phyloP scores from a whole-genome alignment of 352 stramenopile species.

The Peronospora tabacina region DNA sequence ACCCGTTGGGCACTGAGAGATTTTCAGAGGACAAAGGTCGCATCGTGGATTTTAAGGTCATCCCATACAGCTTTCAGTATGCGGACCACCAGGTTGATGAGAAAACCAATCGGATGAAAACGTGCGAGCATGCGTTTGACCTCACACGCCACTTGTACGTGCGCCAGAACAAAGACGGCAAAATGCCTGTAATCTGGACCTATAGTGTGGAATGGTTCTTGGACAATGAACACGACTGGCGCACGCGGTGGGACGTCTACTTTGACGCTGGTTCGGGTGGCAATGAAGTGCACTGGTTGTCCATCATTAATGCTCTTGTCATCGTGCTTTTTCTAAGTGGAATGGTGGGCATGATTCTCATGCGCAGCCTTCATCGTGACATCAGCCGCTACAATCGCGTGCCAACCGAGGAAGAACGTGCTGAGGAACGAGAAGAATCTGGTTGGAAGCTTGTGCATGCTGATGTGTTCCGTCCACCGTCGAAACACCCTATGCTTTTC shows the following conservation, averaged over 20 bases:
- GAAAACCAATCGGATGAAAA: conserved; percentile 60
- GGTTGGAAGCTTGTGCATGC: conserved; percentile 99
- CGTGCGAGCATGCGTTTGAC: conserved; percentile 66
- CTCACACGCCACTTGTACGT: conserved; percentile 66
- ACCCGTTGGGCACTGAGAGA: conserved; percentile 47
- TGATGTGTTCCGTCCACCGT: conserved; percentile 97
- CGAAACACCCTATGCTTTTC: conserved; percentile 93
- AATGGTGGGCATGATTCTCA: conserved; percentile 99
- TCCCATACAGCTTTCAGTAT: conserved; percentile 96
- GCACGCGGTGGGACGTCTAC: conserved; percentile 99
- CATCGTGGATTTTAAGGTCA: conserved; percentile 98
- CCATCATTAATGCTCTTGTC: conserved; percentile 98
- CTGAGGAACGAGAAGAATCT: conserved; percentile 96
- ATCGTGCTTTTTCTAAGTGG: conserved; percentile 98
- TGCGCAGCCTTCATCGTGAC: conserved; percentile 96
- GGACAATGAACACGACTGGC: conserved; percentile 94
- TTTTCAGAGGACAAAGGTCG: conserved; percentile 76
- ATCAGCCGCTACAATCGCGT: conserved; percentile 97
- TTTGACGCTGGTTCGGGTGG: conserved; percentile 86
- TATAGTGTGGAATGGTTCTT: conserved; percentile 98
- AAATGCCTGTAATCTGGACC: conserved; percentile 88
- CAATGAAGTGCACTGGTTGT: conserved; percentile 99
- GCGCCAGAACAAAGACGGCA: conserved; percentile 76
- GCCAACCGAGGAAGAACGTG: conserved; percentile 92
- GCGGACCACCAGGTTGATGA: conserved; percentile 58